Evolutionary conservation across 352 stramenopile genomes (phyloP), one percentile per base, ranked within the genome.

Genomic region (Pythium dissotocum): DNA sequence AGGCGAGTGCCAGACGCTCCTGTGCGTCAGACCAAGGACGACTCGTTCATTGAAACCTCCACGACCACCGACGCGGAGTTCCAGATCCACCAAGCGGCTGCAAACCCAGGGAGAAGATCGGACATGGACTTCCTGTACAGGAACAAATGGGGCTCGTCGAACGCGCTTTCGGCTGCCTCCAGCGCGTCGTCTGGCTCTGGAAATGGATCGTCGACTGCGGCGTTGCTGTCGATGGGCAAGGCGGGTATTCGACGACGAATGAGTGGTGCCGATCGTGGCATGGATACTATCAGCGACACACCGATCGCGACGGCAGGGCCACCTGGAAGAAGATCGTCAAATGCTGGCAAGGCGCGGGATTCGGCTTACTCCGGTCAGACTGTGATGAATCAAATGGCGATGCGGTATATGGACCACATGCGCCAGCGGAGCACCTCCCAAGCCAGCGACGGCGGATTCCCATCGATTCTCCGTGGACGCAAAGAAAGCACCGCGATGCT

Each of bases 91-190:
- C 24, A 66, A 35, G 60, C 33, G 7, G 58, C 53, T 33, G 63
- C 28, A 6, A 40, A 56, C 9, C 21, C 49, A 2, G 38, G 28
- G 5, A 54, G 69, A 4, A 53, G 42, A 5, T 72, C 69, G 10
- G 69, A 76, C 5, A 63, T 71, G 60, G 64, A 76, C 24, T 67
- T 72, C 12, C 12, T 61, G 30, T 66, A 69, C 36, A 44, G 63
- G 1, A 52, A 69, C 35, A 59, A 64, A 10, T 42, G 42, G 54
- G 38, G 49, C 30, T 12, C 35, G 28, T 14, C 57, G 5, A 35
- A 46, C 6, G 33, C 60, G 1, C 30, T 52, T 4, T 54, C 53
- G 0, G 6, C 36, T 16, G 18, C 48, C 12, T 57, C 65, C 4
- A 52, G 33, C 6, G 26, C 65, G 0, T 55, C 40, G 24, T 48